These are phyloP conservation scores for Ophiostoma perfectum DNA, from an alignment of 2,329 filamentous ascomycete genomes.

Conservation along the genomic window DNA sequence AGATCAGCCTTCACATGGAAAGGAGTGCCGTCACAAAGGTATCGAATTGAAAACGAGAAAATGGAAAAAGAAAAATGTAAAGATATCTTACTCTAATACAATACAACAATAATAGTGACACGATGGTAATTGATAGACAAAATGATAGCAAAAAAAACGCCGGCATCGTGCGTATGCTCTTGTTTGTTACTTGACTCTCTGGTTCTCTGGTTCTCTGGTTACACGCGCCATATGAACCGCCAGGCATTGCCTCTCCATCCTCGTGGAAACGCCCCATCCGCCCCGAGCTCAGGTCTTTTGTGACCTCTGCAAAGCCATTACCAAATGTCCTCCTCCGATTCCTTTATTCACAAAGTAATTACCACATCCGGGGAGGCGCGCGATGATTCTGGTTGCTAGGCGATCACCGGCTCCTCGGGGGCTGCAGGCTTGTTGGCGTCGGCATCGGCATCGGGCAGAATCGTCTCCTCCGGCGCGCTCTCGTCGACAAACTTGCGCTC, in stretches of 20 bases:
- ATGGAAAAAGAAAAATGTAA: not conserved
- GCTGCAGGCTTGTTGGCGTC: not conserved
- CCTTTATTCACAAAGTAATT: not conserved
- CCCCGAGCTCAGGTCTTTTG: no score
- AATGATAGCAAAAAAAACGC: not conserved
- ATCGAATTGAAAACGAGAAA: not conserved
- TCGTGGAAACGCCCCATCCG: not conserved
- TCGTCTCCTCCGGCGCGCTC: conserved; percentile 61
- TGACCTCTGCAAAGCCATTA: no score
- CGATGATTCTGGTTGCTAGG: not conserved
- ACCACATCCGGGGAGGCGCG: not conserved
- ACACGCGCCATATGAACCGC: no score
- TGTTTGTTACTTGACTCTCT: not conserved
- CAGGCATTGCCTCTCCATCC: not conserved
- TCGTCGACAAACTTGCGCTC: conserved; percentile 83
- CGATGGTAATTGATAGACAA: no score
- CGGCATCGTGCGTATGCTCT: not conserved
- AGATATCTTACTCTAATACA: conserved; percentile 8
- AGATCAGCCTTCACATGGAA: not conserved
- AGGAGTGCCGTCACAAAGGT: not conserved
- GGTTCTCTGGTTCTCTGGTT: not conserved
- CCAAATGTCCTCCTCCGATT: not conserved
- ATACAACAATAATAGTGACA: conserved; percentile 5
- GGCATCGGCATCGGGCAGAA: conserved; percentile 48
- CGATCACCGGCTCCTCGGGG: conserved; percentile 5